Evolutionary conservation across 2,329 filamentous ascomycete genomes (phyloP), one percentile per base, ranked within the genome.

Genomic region (Monilinia laxa): DNA sequence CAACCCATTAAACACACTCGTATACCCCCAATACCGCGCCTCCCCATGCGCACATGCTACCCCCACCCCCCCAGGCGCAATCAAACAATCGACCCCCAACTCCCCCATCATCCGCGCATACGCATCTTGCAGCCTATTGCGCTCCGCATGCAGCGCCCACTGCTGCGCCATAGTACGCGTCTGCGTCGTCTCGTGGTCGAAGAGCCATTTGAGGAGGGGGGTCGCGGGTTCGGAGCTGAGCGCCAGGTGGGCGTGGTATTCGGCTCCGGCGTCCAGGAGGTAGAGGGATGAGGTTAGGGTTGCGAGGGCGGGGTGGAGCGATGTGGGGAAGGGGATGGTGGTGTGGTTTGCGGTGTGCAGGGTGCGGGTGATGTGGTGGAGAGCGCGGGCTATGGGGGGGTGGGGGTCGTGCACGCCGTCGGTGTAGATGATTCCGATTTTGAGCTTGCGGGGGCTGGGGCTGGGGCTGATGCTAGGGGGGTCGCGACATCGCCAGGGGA

Each of bases 401-500:
- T 70, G 69, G 18, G 70, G 66, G 0, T 31, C 65, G 1, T 73
- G 73, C 1, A 72, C 62, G 0, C 63, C 60, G 55, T 74, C 73
- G 18, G 69, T 59, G 56, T 69, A 74, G 47, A 74, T 70, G 2
- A 74, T 59, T 4, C 77, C 77, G 59, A 81, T 79, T 47, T 77
- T 78, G 1, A 79, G 76, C 0, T 67, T 70, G 31, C 5, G 31
- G 31, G 31, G 7, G 31, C 7, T 9, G 31, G 31, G 3, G 31
- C 31, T 9, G 31, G 31, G 3, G 31, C 28, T 28, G 28, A 4
- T 28, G 28, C 28, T 28, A 28, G 28, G 28, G 28, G 28, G 28
- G 28, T 28, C 28, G 4, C 28, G 28, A 28, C 28, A 28, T 28
- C 31, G 31, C 83, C 84, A 87, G 0, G 83, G 81, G 1, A 86